phyloP scores from a whole-genome alignment of 2,329 filamentous ascomycete genomes.

The Clarireedia paspali region DNA sequence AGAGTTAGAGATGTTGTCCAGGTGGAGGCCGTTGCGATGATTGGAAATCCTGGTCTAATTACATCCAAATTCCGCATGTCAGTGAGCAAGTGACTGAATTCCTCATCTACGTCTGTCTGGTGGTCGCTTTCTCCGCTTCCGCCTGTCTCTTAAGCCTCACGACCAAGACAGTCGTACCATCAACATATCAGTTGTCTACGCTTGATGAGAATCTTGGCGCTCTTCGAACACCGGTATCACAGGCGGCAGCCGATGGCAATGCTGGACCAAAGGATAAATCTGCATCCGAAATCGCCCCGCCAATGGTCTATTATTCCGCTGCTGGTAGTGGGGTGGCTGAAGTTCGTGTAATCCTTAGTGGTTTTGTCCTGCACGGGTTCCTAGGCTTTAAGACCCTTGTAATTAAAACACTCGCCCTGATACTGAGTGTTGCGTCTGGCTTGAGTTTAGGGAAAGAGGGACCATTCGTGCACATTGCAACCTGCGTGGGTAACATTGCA shows the following conservation, averaged over 20 bases:
- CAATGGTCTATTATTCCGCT: slow-evolving; percentile 92
- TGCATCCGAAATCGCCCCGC: slow-evolving; percentile 38
- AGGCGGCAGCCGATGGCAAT: slow-evolving; percentile 35
- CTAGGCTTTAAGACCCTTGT: slow-evolving; percentile 80
- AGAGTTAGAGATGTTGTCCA: slow-evolving; percentile 44
- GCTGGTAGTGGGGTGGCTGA: slow-evolving; percentile 95
- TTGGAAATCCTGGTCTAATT: slow-evolving; percentile 57
- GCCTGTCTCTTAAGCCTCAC: slow-evolving; percentile 76
- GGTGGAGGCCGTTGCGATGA: slow-evolving; percentile 45
- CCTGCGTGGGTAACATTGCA: slow-evolving; percentile 89
- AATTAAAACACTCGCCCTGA: slow-evolving; percentile 74
- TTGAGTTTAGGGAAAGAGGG: slow-evolving; percentile 88
- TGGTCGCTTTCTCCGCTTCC: slow-evolving; percentile 59
- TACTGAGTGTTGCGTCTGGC: slow-evolving; percentile 86
- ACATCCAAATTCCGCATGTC: slow-evolving; percentile 23
- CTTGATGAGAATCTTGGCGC: slow-evolving; percentile 90
- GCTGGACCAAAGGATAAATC: slow-evolving; percentile 32
- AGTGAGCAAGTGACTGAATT: slow-evolving; percentile 64
- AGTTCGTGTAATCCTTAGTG: slow-evolving; percentile 95
- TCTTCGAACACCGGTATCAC: slow-evolving; percentile 34
- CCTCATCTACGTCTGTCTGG: slow-evolving; percentile 63
- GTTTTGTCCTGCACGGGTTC: slow-evolving; percentile 94
- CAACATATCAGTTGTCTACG: slow-evolving; percentile 76
- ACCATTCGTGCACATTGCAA: slow-evolving; percentile 94
- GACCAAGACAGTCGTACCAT: slow-evolving; percentile 92